phyloP scores from a whole-genome alignment of 805 yeast species.

The Brettanomyces nanus region DNA sequence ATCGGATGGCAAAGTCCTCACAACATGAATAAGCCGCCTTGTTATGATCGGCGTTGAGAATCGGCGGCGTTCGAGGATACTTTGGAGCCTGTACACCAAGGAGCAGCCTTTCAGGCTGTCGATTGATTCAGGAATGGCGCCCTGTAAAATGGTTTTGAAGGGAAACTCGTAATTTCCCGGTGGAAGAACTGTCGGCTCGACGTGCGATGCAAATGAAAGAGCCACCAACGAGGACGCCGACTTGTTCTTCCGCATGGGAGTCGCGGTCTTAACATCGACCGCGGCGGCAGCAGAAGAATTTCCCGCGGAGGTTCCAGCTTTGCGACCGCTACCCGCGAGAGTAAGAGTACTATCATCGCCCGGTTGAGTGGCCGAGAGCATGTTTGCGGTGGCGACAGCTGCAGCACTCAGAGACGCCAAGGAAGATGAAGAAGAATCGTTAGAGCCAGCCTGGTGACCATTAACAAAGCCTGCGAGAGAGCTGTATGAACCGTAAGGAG shows the following conservation, averaged over 20 bases:
- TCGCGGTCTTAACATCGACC: no score
- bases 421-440: conserved; percentile 36
- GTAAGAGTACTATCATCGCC: not conserved
- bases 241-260: conserved; percentile 13
- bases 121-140: conserved; percentile 76
- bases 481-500: not conserved
- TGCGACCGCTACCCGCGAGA: no score
- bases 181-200: conserved; percentile 33
- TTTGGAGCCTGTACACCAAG: conserved; percentile 63
- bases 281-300: conserved; percentile 7
- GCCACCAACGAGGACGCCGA: conserved; percentile 17
- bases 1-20: conserved; percentile 83
- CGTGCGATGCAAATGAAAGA: not conserved
- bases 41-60: conserved; percentile 58
- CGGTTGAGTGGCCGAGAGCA: no score
- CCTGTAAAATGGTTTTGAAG: conserved; percentile 77
- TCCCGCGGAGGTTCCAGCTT: no score
- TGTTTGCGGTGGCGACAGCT: not conserved
- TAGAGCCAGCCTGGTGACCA: conserved; percentile 24
- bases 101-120: conserved; percentile 84
- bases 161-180: conserved; percentile 89
- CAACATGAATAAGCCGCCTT: conserved; percentile 67
- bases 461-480: conserved; percentile 13
- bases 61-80: conserved; percentile 76
- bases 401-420: conserved; percentile 24